phyloP scores from a whole-genome alignment of 2,329 filamentous ascomycete species.

The Fusarium sp. region DNA sequence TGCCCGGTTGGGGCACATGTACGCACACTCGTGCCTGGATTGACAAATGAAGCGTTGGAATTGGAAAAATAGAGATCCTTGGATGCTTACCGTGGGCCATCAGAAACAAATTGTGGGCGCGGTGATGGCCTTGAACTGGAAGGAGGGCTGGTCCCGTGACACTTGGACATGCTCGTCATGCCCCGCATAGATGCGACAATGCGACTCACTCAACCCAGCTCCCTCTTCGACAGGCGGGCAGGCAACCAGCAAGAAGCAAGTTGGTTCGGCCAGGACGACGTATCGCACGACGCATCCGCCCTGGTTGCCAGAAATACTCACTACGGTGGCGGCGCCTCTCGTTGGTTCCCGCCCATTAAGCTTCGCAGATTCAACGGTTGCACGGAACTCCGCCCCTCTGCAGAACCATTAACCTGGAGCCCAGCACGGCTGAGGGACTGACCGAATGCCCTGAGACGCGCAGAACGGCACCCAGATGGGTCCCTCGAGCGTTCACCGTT shows the following conservation, averaged over 20 bases:
- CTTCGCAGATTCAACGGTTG: slow-evolving; percentile 11
- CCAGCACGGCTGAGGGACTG: slow-evolving; percentile 22
- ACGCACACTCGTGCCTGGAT: neutral
- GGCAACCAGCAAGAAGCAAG: neutral
- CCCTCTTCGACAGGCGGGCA: neutral
- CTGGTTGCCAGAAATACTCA: neutral
- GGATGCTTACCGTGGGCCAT: neutral
- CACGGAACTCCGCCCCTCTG: slow-evolving; percentile 5
- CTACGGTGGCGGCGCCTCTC: slow-evolving; percentile 13
- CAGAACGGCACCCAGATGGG: neutral
- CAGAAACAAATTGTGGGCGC: slow-evolving; percentile 37
- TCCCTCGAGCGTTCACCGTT: slow-evolving; percentile 1
- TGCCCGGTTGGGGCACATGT: neutral
- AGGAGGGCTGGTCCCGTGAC: slow-evolving; percentile 22
- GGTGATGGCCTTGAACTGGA: slow-evolving; percentile 2
- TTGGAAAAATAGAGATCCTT: neutral
- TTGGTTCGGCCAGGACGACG: slow-evolving; percentile 1
- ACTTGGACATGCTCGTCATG: slow-evolving; percentile 13
- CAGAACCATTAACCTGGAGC: slow-evolving; percentile 4
- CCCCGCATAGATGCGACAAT: slow-evolving; percentile 10
- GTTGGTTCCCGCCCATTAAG: slow-evolving; percentile 19
- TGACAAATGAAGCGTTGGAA: neutral
- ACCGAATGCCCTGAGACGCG: slow-evolving; percentile 14
- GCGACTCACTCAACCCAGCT: slow-evolving; percentile 12
- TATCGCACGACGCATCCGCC: slow-evolving; percentile 1